phyloP scores from a whole-genome alignment of 371 early-diverging fungal genomes.

The Apophysomyces variabilis region DNA sequence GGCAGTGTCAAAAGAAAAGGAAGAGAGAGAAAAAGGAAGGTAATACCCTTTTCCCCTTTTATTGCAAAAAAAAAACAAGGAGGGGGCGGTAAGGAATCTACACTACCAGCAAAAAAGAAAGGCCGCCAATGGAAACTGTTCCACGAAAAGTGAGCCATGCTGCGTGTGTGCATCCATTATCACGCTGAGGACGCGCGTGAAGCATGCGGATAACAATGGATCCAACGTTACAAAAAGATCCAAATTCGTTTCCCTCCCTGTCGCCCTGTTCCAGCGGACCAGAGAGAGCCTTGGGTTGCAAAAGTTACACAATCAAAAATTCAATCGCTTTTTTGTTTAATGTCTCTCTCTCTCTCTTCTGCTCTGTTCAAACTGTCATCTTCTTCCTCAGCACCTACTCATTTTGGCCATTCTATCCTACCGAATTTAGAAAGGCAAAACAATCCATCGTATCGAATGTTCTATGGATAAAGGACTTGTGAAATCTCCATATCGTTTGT shows the following conservation, averaged over 20 bases:
- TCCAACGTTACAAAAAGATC: not conserved
- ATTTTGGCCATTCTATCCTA: not conserved
- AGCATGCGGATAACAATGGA: conserved; percentile 6
- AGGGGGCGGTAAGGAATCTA: too few relatives aligned
- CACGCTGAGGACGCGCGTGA: conserved; percentile 3
- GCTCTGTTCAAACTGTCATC: not conserved
- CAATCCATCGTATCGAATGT: not conserved
- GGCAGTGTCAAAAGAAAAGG: conserved; percentile 12
- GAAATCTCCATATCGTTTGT: too few relatives aligned
- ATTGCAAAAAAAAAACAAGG: not conserved
- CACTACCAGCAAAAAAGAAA: too few relatives aligned
- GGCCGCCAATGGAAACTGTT: too few relatives aligned
- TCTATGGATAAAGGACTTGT: too few relatives aligned
- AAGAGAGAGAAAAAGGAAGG: conserved; percentile 15
- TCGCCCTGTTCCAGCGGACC: too few relatives aligned
- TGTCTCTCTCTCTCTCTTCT: too few relatives aligned
- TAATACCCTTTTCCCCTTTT: conserved; percentile 14
- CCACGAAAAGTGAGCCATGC: not conserved
- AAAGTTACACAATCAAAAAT: too few relatives aligned
- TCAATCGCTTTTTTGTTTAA: too few relatives aligned
- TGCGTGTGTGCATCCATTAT: conserved; percentile 2
- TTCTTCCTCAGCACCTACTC: not conserved
- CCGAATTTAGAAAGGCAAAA: not conserved
- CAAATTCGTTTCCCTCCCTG: not conserved
- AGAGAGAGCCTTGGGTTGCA: too few relatives aligned